Base-by-base conservation (phyloP, 345 rosid genomes). In the Orychophragmus violaceus region DNA sequence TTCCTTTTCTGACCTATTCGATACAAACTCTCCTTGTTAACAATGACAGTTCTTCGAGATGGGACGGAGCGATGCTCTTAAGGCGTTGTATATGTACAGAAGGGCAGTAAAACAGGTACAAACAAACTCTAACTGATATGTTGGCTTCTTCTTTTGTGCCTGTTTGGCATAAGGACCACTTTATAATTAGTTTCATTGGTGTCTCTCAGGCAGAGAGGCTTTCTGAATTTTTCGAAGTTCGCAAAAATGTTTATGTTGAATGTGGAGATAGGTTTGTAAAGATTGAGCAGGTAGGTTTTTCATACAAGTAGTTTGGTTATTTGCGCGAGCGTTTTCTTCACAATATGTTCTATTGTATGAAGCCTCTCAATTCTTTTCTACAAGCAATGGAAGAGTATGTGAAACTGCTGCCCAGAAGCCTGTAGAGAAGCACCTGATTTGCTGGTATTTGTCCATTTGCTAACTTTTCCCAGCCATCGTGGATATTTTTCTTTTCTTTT, bases 321-420 rank as follows among this genome's bases (percentile, higher is more conserved):
- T 53, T 14, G 36, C 18, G 67, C 10, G 19, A 30, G 25, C 3
- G 5, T 25, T 55, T 32, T 59, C 18, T 60, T 68, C 45, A 73
- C 53, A 6, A 8, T 64, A 13, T 45, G 17, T 60, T 45, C 3
- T 25, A 33, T 68, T 62, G 45, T 67, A 39, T 80, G 80, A 72
- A 90, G 97, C 96, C 97, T 62, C 96, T 93, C 29, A 77, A 83
- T 42, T 94, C 99, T 39, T 90, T 94, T 77, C 83, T 90, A 46
- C 99, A 87, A 94, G 85, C 96, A 51, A 94, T 94, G 99, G 99
- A 94, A 83, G 99, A 94, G 56, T 94, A 90, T 75, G 91, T 88
- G 35, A 83, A 70, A 72, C n/a, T n/a, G n/a, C n/a, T n/a, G n/a
- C n/a, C n/a, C n/a, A n/a, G n/a, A n/a, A n/a, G n/a, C n/a, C n/a